phyloP scores from a whole-genome alignment of 2,329 filamentous ascomycete species.

The Diaporthe citriasiana region DNA sequence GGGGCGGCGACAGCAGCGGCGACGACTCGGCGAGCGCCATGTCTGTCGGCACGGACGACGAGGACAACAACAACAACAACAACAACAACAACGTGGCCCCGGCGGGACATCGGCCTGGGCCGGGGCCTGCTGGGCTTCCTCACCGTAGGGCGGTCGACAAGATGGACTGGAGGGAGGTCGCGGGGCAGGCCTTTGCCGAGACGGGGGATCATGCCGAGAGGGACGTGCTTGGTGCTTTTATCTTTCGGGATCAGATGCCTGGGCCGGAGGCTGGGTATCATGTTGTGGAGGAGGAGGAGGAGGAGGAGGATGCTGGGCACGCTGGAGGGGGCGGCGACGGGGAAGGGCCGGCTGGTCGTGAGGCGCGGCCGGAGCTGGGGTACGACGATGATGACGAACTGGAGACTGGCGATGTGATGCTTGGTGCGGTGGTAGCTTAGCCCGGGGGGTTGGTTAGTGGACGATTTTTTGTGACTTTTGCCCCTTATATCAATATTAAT shows the following conservation, averaged over 20 bases:
- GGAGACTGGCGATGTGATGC: background rate
- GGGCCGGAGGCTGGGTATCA: background rate
- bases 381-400: background rate
- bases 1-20: slow-evolving; percentile 1
- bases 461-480: no score
- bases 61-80: slow-evolving; percentile 48
- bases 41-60: slow-evolving; percentile 43
- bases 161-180: slow-evolving; percentile 29
- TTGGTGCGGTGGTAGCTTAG: background rate
- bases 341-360: background rate
- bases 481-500: background rate
- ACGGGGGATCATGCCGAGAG: slow-evolving; percentile 51
- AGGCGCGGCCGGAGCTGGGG: background rate
- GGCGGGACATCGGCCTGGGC: slow-evolving; percentile 5
- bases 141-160: background rate
- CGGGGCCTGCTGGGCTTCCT: background rate
- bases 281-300: background rate
- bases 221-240: slow-evolving; percentile 53
- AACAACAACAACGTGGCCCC: slow-evolving; percentile 33
- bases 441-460: background rate
- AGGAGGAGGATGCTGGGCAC: background rate
- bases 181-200: slow-evolving; percentile 44
- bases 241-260: slow-evolving; percentile 47
- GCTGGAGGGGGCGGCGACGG: background rate
- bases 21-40: slow-evolving; percentile 19